These are phyloP conservation scores for Santalum album DNA, from an alignment of 164 flowering plant species.

Conservation along the genomic window DNA sequence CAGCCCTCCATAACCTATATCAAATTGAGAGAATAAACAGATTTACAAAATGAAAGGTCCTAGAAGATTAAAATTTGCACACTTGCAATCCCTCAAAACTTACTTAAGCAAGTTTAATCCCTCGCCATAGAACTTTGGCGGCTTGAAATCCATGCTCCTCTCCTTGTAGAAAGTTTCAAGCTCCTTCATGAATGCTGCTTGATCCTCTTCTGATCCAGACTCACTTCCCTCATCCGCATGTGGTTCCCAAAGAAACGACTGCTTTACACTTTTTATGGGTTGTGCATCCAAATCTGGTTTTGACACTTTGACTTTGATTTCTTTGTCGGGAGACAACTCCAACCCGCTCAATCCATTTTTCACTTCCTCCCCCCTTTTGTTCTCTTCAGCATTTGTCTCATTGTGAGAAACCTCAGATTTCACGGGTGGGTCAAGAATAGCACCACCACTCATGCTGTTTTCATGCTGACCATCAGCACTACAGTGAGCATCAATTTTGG, in stretches of 20 bases:
- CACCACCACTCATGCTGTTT: neutral
- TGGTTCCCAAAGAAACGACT: slow-evolving; percentile 1
- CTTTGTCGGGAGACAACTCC: neutral
- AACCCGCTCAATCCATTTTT: neutral
- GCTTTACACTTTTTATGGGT: neutral
- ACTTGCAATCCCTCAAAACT: slow-evolving; percentile 11
- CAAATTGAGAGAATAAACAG: neutral
- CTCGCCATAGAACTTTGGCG: slow-evolving; percentile 87
- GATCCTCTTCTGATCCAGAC: slow-evolving; percentile 78
- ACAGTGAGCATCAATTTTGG: neutral
- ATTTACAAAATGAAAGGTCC: neutral
- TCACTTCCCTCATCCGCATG: slow-evolving; percentile 45
- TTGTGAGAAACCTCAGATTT: neutral
- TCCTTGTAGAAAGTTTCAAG: slow-evolving; percentile 64
- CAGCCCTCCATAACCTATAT: slow-evolving; percentile 83
- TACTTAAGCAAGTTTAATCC: slow-evolving; percentile 84
- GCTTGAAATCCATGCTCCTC: slow-evolving; percentile 75
- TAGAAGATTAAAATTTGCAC: neutral
- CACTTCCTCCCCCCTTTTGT: neutral
- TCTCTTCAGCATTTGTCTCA: neutral
- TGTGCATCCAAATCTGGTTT: neutral
- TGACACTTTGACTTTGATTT: neutral
- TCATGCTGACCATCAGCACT: neutral
- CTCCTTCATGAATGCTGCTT: slow-evolving; percentile 63
- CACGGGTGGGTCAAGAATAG: neutral